Base-by-base conservation (phyloP, 768 basidiomycete species). In the Krasilnikovozyma curviuscula region DNA sequence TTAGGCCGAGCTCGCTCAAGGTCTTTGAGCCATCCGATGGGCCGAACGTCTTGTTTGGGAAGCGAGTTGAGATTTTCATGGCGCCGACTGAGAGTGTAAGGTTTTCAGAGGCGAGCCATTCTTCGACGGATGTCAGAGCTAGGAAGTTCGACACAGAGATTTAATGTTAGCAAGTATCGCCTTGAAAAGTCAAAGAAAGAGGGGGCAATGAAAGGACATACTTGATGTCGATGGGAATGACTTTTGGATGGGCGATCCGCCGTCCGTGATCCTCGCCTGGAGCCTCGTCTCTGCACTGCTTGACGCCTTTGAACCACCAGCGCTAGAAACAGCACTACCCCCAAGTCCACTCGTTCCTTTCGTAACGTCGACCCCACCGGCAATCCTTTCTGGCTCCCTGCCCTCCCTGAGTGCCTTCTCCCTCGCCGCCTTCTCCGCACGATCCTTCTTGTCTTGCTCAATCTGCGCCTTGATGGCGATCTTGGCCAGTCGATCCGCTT, bases 331-430 rank as follows among this genome's bases (percentile, higher is more conserved):
- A 1, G 70, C 65, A 4, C 69, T 65, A 0, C 67, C 62, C 7
- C 70, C 61, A 8, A 32, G 33, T 8, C 37, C 43, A 3, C 33
- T 40, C 8, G 30, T 31, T n/a, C 50, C 54, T 4, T 31, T 37
- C n/a, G 23, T 31, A 18, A 52, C 50, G 33, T 52, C 50, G n/a
- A 52, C 45, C 8, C 48, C 48, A 25, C 48, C 48, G 19, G 48
- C 51, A 29, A 53, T 48, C 5, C 29, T 24, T 31, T 46, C 53
- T 0, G 54, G 52, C 28, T 54, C 55, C 3, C 49, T 68, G 1
- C 89, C 89, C 30, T 91, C 85, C 28, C 89, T 74, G 7, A 89
- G 61, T 0, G 88, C 89, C 62, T 95, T 95, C 66, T 95, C 91
- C 40, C 78, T 69, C 0, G 88, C 88, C 1, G 78, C 71, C 58